Evolutionary conservation across 148 eudicot genomes (phyloP), one percentile per base, ranked within the genome.

Genomic region (Spergularia marina): DNA sequence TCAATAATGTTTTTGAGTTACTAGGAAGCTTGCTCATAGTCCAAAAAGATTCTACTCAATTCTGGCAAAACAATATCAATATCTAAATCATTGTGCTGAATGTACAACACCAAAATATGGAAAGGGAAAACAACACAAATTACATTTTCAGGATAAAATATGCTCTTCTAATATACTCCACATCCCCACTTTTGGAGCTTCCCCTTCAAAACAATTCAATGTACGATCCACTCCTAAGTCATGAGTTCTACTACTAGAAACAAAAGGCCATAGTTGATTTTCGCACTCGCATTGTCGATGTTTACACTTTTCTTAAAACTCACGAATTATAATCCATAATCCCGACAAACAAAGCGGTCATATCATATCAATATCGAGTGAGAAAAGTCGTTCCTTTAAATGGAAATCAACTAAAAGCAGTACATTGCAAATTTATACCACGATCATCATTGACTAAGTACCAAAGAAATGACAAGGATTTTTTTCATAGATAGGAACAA

Each of bases 51-150:
- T 23, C 25, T 59, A 61, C 14, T 23, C 40, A 61, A 25, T 25
- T 25, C 12, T 61, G 40, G 65, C 39, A 25, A 61, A 23, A 61
- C 65, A 61, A 61, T 61, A 39, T 61, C 40, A 14, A 61, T 10
- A 8, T 61, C 40, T 9, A 61, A 23, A 12, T 61, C 65, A 1
- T 61, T 61, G 40, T 61, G 30, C 12, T 20, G 65, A 61, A 30
- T 61, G 65, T 61, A 61, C 65, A 23, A 61, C 65, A 61, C 65
- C 65, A 61, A 61, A 61, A 2, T 44, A 44, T 44, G 49, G 49
- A 44, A 44, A 44, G 49, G 49, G 10, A 58, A 58, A 16, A 9
- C 18, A 58, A 58, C 23, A 58, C 62, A n/a, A 58, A 58, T n/a
- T n/a, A 8, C 25, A 58, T 23, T 2, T 58, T 7, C 10, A n/a